Percentiles rank a stretch among this genome's conserved stretches.
Evolutionary conservation across 345 rosid genomes (phyloP).

Genomic region (Carallia pectinifolia): DNA sequence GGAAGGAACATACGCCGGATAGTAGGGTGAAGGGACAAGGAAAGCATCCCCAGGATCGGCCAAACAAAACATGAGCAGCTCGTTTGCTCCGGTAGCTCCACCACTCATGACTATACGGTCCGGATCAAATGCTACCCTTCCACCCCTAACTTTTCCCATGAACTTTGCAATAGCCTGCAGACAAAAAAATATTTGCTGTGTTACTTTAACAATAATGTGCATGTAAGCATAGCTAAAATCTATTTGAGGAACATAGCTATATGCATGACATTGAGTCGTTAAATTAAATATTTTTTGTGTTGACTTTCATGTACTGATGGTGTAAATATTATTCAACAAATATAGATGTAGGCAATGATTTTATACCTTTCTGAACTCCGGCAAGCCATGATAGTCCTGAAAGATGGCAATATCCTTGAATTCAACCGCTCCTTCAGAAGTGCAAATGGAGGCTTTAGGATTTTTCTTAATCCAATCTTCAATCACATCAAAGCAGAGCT

Average conservation of each 20-base stretch:
- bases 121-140: conserved; percentile 56
- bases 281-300: too few species aligned
- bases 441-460: conserved; percentile 75
- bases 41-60: conserved; percentile 86
- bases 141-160: conserved; percentile 68
- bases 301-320: too few species aligned
- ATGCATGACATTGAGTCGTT: too few species aligned
- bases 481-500: conserved; percentile 67
- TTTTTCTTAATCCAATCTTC: conserved; percentile 62
- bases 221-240: too few species aligned
- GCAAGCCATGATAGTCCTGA: conserved; percentile 87
- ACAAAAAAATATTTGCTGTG: too few species aligned
- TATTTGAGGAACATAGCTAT: too few species aligned
- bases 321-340: too few species aligned
- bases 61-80: conserved; percentile 69
- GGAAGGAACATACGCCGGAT: conserved; percentile 56
- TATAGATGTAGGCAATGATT: too few species aligned
- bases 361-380: conserved; percentile 60
- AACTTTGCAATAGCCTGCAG: conserved; percentile 76
- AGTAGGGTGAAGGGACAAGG: conserved; percentile 77
- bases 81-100: conserved; percentile 90
- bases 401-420: conserved; percentile 66
- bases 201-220: too few species aligned
- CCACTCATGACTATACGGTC: conserved; percentile 78
- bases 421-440: conserved; percentile 50